A percentile compares a stretch with the other conserved stretches of the same genome.
These are phyloP conservation scores for Drechslerella stenobrocha DNA, from an alignment of 2,329 filamentous ascomycete species.

Conservation along the genomic window DNA sequence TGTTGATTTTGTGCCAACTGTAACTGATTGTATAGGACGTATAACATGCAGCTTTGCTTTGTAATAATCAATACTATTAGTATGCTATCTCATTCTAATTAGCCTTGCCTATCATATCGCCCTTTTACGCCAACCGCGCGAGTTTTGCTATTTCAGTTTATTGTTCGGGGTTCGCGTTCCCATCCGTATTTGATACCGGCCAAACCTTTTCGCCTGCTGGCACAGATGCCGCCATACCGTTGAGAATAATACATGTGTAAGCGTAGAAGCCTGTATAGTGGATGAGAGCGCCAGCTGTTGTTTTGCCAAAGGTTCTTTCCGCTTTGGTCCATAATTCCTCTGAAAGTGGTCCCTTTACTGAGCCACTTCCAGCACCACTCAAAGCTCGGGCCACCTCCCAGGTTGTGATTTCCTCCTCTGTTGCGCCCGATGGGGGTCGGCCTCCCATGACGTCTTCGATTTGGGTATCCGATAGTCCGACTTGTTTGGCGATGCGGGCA, in stretches of 20 bases:
- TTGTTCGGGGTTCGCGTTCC: too few relatives aligned
- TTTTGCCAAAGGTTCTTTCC: constrained; percentile 17
- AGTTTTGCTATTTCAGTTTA: too few relatives aligned
- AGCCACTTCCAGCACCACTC: neutral
- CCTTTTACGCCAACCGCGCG: too few relatives aligned
- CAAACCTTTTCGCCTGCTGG: constrained; percentile 21
- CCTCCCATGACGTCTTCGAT: constrained; percentile 24
- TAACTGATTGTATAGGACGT: too few relatives aligned
- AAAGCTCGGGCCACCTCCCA: constrained; percentile 27
- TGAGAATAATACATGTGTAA: constrained; percentile 23
- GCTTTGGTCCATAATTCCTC: constrained; percentile 11
- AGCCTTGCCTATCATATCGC: too few relatives aligned
- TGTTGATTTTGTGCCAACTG: too few relatives aligned
- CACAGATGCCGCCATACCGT: constrained; percentile 11
- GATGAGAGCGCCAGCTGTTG: constrained; percentile 12
- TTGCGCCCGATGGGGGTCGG: constrained; percentile 12
- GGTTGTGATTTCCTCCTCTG: constrained; percentile 15
- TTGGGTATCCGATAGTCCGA: constrained; percentile 18
- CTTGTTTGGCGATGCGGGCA: constrained; percentile 11
- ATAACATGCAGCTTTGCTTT: too few relatives aligned
- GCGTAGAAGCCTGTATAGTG: constrained; percentile 32
- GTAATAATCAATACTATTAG: too few relatives aligned
- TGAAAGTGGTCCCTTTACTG: constrained; percentile 18
- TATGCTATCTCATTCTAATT: too few relatives aligned
- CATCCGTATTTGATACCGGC: constrained; percentile 10